phyloP scores from a whole-genome alignment of 306 rosid genomes.

The Fagus sylvatica region DNA sequence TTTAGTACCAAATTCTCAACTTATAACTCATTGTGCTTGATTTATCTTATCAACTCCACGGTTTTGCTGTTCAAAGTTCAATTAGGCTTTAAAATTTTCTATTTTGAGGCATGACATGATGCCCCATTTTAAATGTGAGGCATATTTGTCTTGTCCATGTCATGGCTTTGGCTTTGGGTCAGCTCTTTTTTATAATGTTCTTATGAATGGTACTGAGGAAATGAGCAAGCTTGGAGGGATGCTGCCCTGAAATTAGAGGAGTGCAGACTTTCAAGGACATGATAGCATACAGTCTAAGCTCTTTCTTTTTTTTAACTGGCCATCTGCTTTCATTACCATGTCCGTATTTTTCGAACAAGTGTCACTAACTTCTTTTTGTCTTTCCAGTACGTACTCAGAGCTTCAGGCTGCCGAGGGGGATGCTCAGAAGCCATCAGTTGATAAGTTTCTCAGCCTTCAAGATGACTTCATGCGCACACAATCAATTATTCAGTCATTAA shows the following conservation, averaged over 20 bases:
- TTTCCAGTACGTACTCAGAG: conserved; percentile 32
- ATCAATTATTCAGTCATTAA: conserved; percentile 20
- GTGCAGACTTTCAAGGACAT: background rate
- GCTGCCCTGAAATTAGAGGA: background rate
- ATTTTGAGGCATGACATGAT: background rate
- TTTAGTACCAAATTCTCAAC: background rate
- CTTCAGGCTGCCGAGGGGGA: conserved; percentile 27
- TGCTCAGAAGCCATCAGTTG: conserved; percentile 22
- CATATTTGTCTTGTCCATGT: background rate
- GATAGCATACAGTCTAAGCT: background rate
- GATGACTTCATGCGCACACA: conserved; percentile 19
- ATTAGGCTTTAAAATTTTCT: background rate
- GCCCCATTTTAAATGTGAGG: background rate
- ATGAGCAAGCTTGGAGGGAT: background rate
- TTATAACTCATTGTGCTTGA: background rate
- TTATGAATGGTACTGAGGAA: background rate
- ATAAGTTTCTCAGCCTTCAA: conserved; percentile 26
- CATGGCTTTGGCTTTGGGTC: background rate
- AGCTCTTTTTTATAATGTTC: background rate
- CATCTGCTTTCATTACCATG: background rate
- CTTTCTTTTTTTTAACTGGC: background rate
- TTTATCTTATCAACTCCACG: background rate
- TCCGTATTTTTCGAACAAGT: background rate
- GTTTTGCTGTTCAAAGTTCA: background rate
- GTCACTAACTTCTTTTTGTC: background rate